A percentile compares a stretch with the other conserved stretches of the same genome.
phyloP scores from a whole-genome alignment of 2,329 filamentous ascomycete genomes.

The Thermothelomyces thermophilus region DNA sequence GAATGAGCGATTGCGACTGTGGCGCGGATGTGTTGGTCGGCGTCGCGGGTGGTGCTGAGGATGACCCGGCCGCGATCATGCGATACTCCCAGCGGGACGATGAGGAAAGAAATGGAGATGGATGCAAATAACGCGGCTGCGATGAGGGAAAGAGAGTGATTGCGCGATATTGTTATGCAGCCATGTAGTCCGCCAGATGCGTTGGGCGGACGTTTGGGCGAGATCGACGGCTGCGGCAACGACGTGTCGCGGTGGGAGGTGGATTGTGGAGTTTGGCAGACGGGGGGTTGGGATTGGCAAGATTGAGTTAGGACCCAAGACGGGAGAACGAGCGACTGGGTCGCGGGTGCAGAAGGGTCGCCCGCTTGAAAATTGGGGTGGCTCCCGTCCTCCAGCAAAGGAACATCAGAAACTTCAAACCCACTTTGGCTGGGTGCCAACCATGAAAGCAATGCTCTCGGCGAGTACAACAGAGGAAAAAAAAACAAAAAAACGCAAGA shows the following conservation, averaged over 20 bases:
- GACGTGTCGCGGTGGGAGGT: slow-evolving; percentile 26
- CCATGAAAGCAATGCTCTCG: not conserved
- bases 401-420: slow-evolving; percentile 4
- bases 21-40: slow-evolving; percentile 6
- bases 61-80: slow-evolving; percentile 11
- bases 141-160: slow-evolving; percentile 9
- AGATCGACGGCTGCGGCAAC: slow-evolving; percentile 19
- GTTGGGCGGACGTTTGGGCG: slow-evolving; percentile 20
- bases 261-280: slow-evolving; percentile 24
- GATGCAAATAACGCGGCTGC: not conserved
- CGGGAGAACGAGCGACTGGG: slow-evolving; percentile 11
- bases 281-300: slow-evolving; percentile 25
- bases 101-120: not conserved
- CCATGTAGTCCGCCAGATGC: slow-evolving; percentile 5
- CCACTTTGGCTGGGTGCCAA: not conserved
- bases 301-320: slow-evolving; percentile 4
- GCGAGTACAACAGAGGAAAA: not conserved
- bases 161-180: slow-evolving; percentile 11
- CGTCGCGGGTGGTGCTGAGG: slow-evolving; percentile 8
- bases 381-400: not conserved
- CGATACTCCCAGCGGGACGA: slow-evolving; percentile 11
- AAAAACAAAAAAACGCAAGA: too few relatives aligned
- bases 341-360: slow-evolving; percentile 3
- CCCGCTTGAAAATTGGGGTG: slow-evolving; percentile 23
- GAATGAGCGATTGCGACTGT: slow-evolving; percentile 8